A percentile compares a stretch with the other conserved stretches of the same genome.
These are phyloP conservation scores for Aspergillus candidus DNA, from an alignment of 2,329 filamentous ascomycete species.

Conservation along the genomic window DNA sequence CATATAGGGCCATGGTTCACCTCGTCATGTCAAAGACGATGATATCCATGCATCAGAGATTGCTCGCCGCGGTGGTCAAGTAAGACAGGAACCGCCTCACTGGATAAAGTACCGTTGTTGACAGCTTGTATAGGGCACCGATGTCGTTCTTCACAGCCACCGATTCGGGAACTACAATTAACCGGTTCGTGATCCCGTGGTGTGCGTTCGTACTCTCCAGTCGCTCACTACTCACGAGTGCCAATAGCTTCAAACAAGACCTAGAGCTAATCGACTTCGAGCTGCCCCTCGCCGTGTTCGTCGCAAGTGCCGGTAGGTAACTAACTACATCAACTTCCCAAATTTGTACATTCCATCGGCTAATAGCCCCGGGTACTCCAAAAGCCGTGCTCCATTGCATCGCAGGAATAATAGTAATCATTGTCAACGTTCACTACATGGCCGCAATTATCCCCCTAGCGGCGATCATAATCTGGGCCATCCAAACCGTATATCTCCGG, in stretches of 20 bases:
- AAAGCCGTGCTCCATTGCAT: conserved; percentile 9
- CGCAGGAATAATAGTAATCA: conserved; percentile 26
- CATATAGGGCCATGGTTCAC: too few species aligned
- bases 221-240: too few species aligned
- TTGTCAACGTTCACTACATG: conserved; percentile 34
- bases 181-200: too few species aligned
- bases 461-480: conserved; percentile 31
- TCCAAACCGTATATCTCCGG: conserved; percentile 44
- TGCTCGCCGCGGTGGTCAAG: background rate
- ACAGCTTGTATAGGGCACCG: too few species aligned
- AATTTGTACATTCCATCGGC: too few species aligned
- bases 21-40: too few species aligned
- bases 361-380: background rate
- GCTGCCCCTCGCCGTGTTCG: conserved; percentile 32
- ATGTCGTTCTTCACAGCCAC: conserved; percentile 5
- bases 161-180: conserved; percentile 5
- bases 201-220: too few species aligned
- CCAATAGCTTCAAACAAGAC: conserved; percentile 39
- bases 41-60: background rate
- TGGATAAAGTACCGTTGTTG: too few species aligned
- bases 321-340: too few species aligned
- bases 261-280: conserved; percentile 41
- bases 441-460: conserved; percentile 38
- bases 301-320: conserved; percentile 13
- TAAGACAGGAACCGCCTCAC: too few species aligned